These are phyloP conservation scores for Centrapalus pauciflorus DNA, from an alignment of 129 eudicot species.

Conservation along the genomic window DNA sequence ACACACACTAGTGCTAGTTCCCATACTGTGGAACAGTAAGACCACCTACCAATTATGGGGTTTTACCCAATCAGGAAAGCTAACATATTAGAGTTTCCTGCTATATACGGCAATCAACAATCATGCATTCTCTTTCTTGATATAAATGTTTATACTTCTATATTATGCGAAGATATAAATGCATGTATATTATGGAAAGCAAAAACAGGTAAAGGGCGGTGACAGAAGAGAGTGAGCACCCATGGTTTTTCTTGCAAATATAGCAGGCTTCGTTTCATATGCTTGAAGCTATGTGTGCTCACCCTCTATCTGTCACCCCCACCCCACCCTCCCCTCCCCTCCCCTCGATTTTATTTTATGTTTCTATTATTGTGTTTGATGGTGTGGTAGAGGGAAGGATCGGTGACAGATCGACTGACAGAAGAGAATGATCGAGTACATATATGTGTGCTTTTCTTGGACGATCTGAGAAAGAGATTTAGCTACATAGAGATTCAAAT, in stretches of 20 bases:
- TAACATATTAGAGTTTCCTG: neutral
- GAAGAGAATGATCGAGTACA: too few relatives aligned
- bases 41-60: constrained; percentile 4
- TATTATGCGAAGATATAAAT: too few relatives aligned
- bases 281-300: constrained; percentile 77
- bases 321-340: too few relatives aligned
- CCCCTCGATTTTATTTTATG: too few relatives aligned
- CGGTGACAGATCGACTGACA: too few relatives aligned
- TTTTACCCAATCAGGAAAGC: neutral
- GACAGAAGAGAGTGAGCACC: constrained; percentile 64
- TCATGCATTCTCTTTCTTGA: too few relatives aligned
- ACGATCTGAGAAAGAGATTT: too few relatives aligned
- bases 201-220: constrained; percentile 28
- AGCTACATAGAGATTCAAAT: too few relatives aligned
- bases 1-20: constrained; percentile 6
- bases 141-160: too few relatives aligned
- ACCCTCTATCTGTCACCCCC: constrained; percentile 84
- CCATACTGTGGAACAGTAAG: constrained; percentile 35
- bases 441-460: too few relatives aligned
- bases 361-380: too few relatives aligned
- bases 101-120: neutral
- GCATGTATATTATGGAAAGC: neutral
- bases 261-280: neutral
- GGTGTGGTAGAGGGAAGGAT: too few relatives aligned
- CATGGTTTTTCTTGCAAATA: constrained; percentile 28